Evolutionary conservation across 257 asterid genomes (phyloP).

Genomic region (Petunia secreta): DNA sequence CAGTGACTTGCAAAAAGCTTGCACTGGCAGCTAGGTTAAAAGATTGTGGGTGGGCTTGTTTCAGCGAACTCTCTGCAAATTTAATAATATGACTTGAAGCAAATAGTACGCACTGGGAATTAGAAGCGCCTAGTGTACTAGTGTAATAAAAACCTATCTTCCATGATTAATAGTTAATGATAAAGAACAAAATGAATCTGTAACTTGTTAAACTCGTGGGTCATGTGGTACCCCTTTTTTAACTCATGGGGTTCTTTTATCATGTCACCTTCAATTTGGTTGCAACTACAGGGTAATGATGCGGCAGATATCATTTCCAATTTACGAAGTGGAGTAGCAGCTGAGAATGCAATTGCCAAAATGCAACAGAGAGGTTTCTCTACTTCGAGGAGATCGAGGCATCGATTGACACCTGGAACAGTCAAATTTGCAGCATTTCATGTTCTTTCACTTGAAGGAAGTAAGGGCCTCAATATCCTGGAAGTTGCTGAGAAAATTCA

Average conservation of each 20-base stretch:
- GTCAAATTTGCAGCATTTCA: constrained; percentile 94
- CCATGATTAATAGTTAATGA: background rate
- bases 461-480: constrained; percentile 73
- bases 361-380: constrained; percentile 88
- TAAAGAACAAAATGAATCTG: background rate
- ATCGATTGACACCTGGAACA: constrained; percentile 95
- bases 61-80: background rate
- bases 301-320: constrained; percentile 61
- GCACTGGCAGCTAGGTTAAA: constrained; percentile 2
- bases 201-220: no score
- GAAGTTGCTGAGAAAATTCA: constrained; percentile 95
- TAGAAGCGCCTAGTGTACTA: no score
- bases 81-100: background rate
- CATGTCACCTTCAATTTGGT: constrained; percentile 10
- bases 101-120: no score
- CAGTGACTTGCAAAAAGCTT: background rate
- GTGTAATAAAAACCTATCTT: no score
- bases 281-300: constrained; percentile 60
- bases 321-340: constrained; percentile 87
- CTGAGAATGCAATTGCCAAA: constrained; percentile 80
- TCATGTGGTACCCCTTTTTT: background rate
- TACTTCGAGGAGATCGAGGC: constrained; percentile 77
- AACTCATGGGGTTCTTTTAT: background rate
- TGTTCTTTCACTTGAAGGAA: constrained; percentile 84
- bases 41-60: background rate